These are phyloP conservation scores for Gnaphalium uliginosum DNA, from an alignment of 129 eudicot species.

Conservation along the genomic window DNA sequence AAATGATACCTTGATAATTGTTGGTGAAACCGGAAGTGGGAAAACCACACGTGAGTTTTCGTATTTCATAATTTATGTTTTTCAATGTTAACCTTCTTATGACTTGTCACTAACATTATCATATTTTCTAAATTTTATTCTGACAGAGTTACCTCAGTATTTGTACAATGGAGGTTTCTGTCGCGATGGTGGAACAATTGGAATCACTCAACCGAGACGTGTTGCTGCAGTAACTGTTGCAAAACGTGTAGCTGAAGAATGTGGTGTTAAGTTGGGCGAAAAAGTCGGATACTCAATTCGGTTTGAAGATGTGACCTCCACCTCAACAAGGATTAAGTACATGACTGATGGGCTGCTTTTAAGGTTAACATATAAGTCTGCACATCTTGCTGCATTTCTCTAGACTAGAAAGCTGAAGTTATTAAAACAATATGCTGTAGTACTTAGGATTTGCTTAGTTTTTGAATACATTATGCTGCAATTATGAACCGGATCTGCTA, in stretches of 20 bases:
- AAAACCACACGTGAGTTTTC: slow-evolving; percentile 90
- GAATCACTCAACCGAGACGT: slow-evolving; percentile 94
- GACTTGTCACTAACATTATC: not conserved
- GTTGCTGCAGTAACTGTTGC: slow-evolving; percentile 98
- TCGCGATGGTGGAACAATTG: slow-evolving; percentile 71
- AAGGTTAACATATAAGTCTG: slow-evolving; percentile 47
- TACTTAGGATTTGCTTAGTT: not conserved
- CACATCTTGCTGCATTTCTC: slow-evolving; percentile 13
- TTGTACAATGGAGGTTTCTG: slow-evolving; percentile 80
- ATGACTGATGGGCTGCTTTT: slow-evolving; percentile 93
- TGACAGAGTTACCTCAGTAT: slow-evolving; percentile 84
- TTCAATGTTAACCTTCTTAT: not conserved
- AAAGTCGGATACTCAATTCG: slow-evolving; percentile 92
- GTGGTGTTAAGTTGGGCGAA: slow-evolving; percentile 78
- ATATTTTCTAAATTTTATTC: not conserved
- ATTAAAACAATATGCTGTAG: not conserved
- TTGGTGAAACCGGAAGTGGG: slow-evolving; percentile 98
- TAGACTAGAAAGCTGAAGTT: slow-evolving; percentile 5
- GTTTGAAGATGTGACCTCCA: slow-evolving; percentile 88
- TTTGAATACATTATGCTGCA: not conserved
- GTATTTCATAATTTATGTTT: not conserved
- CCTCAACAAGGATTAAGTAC: slow-evolving; percentile 77
- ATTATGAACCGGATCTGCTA: not conserved
- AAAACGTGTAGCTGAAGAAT: slow-evolving; percentile 96
- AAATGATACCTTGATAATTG: slow-evolving; percentile 74